Percentiles rank a stretch among this genome's conserved stretches.
These are phyloP conservation scores for Clathrospora elynae DNA, from an alignment of 2,329 filamentous ascomycete species.

Conservation along the genomic window DNA sequence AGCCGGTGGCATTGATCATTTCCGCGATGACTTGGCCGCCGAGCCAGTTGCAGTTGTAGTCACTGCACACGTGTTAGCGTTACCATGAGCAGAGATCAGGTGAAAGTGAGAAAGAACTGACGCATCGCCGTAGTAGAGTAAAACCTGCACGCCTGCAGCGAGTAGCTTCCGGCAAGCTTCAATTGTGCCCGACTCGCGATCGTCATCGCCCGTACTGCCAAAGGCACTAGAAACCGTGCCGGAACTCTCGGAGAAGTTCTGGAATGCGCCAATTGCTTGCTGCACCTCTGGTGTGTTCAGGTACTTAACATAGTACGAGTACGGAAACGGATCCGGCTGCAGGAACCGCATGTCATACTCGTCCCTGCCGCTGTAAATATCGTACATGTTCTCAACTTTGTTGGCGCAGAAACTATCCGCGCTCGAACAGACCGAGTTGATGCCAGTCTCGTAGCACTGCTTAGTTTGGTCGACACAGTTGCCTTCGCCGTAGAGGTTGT, in stretches of 20 bases:
- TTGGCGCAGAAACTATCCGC: slow-evolving; percentile 63
- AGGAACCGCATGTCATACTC: slow-evolving; percentile 66
- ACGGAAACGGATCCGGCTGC: slow-evolving; percentile 62
- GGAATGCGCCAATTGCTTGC: slow-evolving; percentile 63
- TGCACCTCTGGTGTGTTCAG: slow-evolving; percentile 62
- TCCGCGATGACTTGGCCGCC: slow-evolving; percentile 52
- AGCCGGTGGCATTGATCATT: slow-evolving; percentile 51
- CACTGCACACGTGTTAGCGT: slow-evolving; percentile 24
- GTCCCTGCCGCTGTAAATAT: slow-evolving; percentile 59
- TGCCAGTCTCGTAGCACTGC: slow-evolving; percentile 59
- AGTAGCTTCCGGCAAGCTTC: slow-evolving; percentile 50
- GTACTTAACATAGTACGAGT: slow-evolving; percentile 61
- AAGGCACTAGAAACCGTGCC: slow-evolving; percentile 55
- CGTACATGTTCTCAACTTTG: slow-evolving; percentile 60
- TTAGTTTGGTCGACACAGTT: slow-evolving; percentile 65
- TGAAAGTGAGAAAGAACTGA: slow-evolving; percentile 27
- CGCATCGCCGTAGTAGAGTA: slow-evolving; percentile 56
- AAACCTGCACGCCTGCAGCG: slow-evolving; percentile 49
- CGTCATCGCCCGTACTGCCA: slow-evolving; percentile 57
- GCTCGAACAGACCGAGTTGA: slow-evolving; percentile 57
- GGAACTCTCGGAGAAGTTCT: slow-evolving; percentile 61
- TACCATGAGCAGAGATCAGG: not conserved
- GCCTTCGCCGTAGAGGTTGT: slow-evolving; percentile 64
- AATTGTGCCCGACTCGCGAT: slow-evolving; percentile 51
- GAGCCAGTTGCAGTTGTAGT: slow-evolving; percentile 57